Evolutionary conservation across 257 asterid species (phyloP), one percentile per base, ranked within the genome.

Genomic region (Nicotiana paniculata): DNA sequence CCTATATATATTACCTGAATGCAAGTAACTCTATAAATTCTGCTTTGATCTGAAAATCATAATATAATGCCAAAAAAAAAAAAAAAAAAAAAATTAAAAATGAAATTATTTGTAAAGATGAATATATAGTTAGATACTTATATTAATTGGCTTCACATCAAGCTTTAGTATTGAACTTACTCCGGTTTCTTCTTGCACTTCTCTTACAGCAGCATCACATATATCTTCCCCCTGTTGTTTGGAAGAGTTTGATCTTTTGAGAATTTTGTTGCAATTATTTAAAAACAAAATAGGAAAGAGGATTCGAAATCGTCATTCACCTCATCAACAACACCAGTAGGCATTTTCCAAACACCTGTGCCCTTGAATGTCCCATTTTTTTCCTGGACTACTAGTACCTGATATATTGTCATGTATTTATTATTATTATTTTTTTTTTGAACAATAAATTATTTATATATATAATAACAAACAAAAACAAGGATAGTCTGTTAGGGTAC

Each of bases 251-350:
- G 2, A 21, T 28, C 16, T 13, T 26, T 11, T 21, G n/a, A 75
- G 15, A 48, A 53, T 75, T 12, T 76, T 24, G 46, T 26, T 76
- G 64, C 17, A 53, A 51, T 26, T 24, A 26, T 12, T 33, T 24
- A 26, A 28, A 28, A 28, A 35, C 4, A 21, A 66, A 21, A 57
- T 24, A 85, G 79, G 63, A 65, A 76, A 79, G 2, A 43, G 10
- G 32, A 46, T 58, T 21, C 30, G 74, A 35, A 80, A 88, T 43
- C 3, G 12, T 43, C 2, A 43, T 43, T 84, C 66, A 95, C 99
- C 99, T 93, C 95, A 78, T 95, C 97, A 77, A 92, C 98, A 82
- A 93, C 99, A 77, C 98, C 99, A 0, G 99, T 95, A 28, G 98
- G 98, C 66, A 95, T 76, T 87, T 95, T 93, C 99, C 97, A 92